Base-by-base conservation (phyloP, 1,139 yeast species). In the Taphrina wiesneri region DNA sequence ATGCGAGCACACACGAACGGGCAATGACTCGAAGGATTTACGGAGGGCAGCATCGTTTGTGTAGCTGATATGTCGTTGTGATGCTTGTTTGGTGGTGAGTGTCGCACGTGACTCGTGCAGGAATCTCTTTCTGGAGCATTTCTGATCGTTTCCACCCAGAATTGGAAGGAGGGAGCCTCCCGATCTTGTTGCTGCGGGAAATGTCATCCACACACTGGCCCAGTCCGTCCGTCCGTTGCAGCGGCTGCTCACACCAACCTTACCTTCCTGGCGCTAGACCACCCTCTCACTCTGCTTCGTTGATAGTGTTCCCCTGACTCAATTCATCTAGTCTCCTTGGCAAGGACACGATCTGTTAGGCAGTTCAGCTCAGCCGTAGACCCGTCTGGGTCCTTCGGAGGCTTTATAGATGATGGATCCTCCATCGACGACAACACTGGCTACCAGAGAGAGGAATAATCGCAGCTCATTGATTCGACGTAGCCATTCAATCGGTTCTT, bases 401-500 rank as follows among this genome's bases (percentile, higher is more conserved):
- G 3, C 7, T 7, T 15, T 21, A 28, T 21, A 34, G 56, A n/a
- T 13, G 28, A 54, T 39, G 59, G 59, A 54, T 2, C 49, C 36
- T 15, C 34, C 25, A 25, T 25, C 59, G 23, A 41, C 23, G 25
- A 21, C 23, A 6, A 9, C 59, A 2, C 46, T 13, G n/a, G 49
- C 36, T 21, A 25, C 46, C 5, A 19, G 34, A 21, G 34, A 54
- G 59, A 47, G 59, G 34, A 28, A 30, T 41, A 36, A 54, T 15
- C 59, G 59, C 7, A 39, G 19, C 21, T 19, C 49, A 4, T n/a
- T 34, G 36, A 30, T 43, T 26, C 64, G 64, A 25, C 49, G 64
- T 15, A 49, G 57, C 41, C 51, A 60, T 23, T 60, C 64, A 11
- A 49, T 60, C 17, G 19, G 57, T 1, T 49, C 57, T 9, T 49